These are phyloP conservation scores for Zasmidium citrigriseum DNA, from an alignment of 2,329 filamentous ascomycete species.

Conservation along the genomic window DNA sequence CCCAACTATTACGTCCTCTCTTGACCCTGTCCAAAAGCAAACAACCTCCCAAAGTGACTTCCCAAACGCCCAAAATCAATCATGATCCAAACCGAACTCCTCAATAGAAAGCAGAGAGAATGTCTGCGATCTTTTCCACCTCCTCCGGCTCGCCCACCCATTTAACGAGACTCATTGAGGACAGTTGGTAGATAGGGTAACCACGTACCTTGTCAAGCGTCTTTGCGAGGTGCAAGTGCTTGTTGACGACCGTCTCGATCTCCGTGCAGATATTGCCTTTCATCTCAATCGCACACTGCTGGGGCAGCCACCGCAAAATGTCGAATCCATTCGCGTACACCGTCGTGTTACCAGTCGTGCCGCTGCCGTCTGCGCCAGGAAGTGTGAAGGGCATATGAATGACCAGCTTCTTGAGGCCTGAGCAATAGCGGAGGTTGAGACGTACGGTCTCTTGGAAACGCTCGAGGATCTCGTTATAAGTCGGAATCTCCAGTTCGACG, in stretches of 20 bases:
- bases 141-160: not conserved
- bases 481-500: conserved; percentile 46
- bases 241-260: conserved; percentile 44
- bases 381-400: conserved; percentile 41
- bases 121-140: not conserved
- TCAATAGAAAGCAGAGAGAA: no score
- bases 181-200: conserved; percentile 9
- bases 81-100: no score
- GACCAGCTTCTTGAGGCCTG: conserved; percentile 44
- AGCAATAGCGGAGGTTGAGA: conserved; percentile 48
- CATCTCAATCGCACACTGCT: conserved; percentile 43
- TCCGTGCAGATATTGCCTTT: conserved; percentile 42
- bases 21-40: not conserved
- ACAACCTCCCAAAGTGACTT: not conserved
- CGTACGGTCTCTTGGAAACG: conserved; percentile 49
- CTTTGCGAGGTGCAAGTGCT: conserved; percentile 43
- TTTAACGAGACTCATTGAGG: no score
- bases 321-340: conserved; percentile 52
- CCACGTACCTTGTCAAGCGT: conserved; percentile 45
- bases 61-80: no score
- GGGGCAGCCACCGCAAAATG: conserved; percentile 48
- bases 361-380: conserved; percentile 33
- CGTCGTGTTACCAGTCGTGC: conserved; percentile 39
- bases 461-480: conserved; percentile 49
- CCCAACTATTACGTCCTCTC: not conserved